A percentile compares a stretch with the other conserved stretches of the same genome.
Conservation (phyloP, 164 flowering plant genomes). For the Macadamia integrifolia region DNA sequence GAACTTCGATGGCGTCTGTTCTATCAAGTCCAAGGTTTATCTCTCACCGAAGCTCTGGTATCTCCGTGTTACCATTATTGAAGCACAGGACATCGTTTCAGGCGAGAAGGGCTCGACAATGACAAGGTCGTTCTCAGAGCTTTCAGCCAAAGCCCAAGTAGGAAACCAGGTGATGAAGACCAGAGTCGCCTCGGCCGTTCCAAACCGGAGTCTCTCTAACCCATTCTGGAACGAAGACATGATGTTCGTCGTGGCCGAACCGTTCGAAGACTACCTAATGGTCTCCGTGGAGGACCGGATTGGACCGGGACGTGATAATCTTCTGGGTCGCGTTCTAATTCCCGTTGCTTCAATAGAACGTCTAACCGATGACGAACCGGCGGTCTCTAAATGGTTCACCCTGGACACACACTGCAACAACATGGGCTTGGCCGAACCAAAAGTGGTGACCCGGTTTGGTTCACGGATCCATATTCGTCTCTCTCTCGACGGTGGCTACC, state of each 20-base stretch:
- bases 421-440: conserved; percentile 20
- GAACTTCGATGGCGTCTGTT: conserved; percentile 20
- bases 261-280: conserved; percentile 33
- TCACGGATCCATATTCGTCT: conserved; percentile 64
- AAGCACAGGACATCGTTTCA: conserved; percentile 31
- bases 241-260: conserved; percentile 32
- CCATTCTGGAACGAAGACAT: conserved; percentile 75
- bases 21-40: conserved; percentile 30
- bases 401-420: conserved; percentile 34
- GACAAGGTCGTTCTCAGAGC: conserved; percentile 20
- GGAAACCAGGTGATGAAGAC: conserved; percentile 28
- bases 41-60: conserved; percentile 34
- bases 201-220: conserved; percentile 19
- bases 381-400: conserved; percentile 60
- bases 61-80: conserved; percentile 24
- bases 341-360: conserved; percentile 50
- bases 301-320: conserved; percentile 51
- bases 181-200: conserved; percentile 9
- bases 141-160: conserved; percentile 24
- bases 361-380: conserved; percentile 50
- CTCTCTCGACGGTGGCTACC: conserved; percentile 45
- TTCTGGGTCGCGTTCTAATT: conserved; percentile 48
- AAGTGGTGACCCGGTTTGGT: conserved; percentile 40
- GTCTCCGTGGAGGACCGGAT: conserved; percentile 58
- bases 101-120: conserved; percentile 18